These are phyloP conservation scores for Vachellia collinsii DNA, from an alignment of 306 rosid species.

Conservation along the genomic window DNA sequence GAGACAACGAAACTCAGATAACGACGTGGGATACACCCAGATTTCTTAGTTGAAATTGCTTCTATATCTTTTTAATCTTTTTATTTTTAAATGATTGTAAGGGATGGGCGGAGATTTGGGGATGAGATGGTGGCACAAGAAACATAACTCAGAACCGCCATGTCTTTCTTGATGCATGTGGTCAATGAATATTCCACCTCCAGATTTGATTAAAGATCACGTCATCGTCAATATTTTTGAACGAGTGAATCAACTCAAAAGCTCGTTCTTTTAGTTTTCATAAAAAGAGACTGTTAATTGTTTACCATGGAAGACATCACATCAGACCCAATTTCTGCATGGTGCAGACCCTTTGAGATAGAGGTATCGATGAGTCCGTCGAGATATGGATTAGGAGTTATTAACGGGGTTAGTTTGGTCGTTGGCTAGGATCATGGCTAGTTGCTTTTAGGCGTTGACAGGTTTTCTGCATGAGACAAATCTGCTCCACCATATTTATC, in stretches of 20 bases:
- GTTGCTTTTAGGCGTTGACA: slow-evolving; percentile 19
- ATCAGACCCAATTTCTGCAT: neutral
- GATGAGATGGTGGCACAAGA: slow-evolving; percentile 11
- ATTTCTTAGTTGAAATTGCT: slow-evolving; percentile 39
- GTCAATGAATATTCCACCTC: slow-evolving; percentile 2
- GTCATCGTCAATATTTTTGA: neutral
- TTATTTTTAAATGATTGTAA: neutral
- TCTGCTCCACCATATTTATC: neutral
- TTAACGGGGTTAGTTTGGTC: neutral
- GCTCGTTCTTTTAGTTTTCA: neutral
- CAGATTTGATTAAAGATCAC: neutral
- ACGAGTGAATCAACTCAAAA: neutral
- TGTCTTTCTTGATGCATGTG: neutral
- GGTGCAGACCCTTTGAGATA: neutral
- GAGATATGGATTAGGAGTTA: neutral
- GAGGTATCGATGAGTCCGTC: neutral
- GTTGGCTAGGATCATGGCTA: neutral
- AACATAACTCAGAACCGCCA: neutral
- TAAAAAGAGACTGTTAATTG: neutral
- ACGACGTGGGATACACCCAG: slow-evolving; percentile 38
- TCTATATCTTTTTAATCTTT: neutral
- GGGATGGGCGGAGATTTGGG: slow-evolving; percentile 42
- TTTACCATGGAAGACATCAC: neutral
- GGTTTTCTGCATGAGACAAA: slow-evolving; percentile 17
- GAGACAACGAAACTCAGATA: slow-evolving; percentile 18